Evolutionary conservation across 805 yeast species (phyloP).

Genomic region (Spencermartinsiella europaea): DNA sequence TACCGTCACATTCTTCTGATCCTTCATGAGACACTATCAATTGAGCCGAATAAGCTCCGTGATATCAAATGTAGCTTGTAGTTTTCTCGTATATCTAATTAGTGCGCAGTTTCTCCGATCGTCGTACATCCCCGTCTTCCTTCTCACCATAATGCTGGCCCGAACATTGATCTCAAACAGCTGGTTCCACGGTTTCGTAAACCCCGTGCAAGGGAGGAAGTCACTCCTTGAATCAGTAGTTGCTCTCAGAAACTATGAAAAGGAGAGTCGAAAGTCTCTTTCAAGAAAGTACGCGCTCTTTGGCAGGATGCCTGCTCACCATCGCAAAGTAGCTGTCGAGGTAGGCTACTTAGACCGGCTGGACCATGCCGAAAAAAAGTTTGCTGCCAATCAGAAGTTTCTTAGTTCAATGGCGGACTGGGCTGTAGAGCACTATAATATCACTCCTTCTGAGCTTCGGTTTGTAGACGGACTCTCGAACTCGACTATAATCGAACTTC

Average conservation of each 20-base stretch:
- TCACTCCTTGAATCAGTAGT: slow-evolving; percentile 20
- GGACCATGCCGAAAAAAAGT: slow-evolving; percentile 42
- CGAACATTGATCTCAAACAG: neutral
- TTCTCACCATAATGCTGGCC: neutral
- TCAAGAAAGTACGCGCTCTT: slow-evolving; percentile 24
- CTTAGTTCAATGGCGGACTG: slow-evolving; percentile 41
- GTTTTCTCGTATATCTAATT: neutral
- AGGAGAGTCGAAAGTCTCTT: slow-evolving; percentile 11
- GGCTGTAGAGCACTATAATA: slow-evolving; percentile 34
- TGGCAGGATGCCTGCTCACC: slow-evolving; percentile 44
- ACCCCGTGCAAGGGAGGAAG: slow-evolving; percentile 10
- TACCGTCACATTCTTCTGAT: too few species aligned
- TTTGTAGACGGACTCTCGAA: slow-evolving; percentile 30
- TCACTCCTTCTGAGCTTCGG: slow-evolving; percentile 43
- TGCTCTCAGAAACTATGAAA: slow-evolving; percentile 21
- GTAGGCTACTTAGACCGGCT: slow-evolving; percentile 54
- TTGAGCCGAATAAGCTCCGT: slow-evolving; percentile 1
- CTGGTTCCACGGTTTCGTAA: neutral
- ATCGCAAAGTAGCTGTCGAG: slow-evolving; percentile 48
- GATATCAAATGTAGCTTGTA: neutral
- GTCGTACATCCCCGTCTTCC: neutral
- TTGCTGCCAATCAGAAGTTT: slow-evolving; percentile 44
- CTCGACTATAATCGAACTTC: slow-evolving; percentile 33
- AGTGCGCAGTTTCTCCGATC: neutral
- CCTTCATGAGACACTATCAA: neutral